Base-by-base conservation (phyloP, 306 rosid species). In the Sicyos baderoa region DNA sequence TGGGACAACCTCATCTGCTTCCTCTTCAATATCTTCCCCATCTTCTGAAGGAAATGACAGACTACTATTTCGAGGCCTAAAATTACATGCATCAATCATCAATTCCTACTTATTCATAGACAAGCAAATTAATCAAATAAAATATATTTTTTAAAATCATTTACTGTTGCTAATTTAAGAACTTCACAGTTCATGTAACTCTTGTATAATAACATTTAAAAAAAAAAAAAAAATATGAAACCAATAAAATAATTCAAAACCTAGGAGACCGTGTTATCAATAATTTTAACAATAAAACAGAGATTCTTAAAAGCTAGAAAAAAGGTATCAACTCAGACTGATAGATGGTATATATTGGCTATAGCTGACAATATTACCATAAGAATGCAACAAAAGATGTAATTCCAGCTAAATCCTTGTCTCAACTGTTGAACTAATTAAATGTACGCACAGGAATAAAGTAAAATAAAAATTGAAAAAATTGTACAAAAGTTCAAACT, bases 1-100 rank as follows among this genome's bases (percentile, higher is more conserved):
- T 77, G 99, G 99, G 76, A 94, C 99, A 75, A 94, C 86, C 83
- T 90, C 95, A 73, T 90, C 99, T 59, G 99, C 96, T 77, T 90
- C 99, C 80, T 94, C 99, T 82, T 94, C 97, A 75, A 88, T 84
- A 82, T 94, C 97, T 57, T 88, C 97, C 68, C 90, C 94, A 76
- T 94, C 99, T 84, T 94, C 99, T 4, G 85, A 82, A 75, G 90
- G 89, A 68, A 94, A 87, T 25, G 89, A 88, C 40, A 88, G 78
- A 74, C 95, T 90, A 79, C 90, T 90, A 82, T 88, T 94, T n/a
- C 95, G 89, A 77, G 99, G 96, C 87, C 99, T 94, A 84, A 75
- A 42, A 75, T 63, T 25, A 67, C 74, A 66, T 32, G 67, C 72
- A 86, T 73, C 54, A 65, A 35, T 42, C 59, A 74, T 71, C 77